These are phyloP conservation scores for Leccinum truebloodii DNA, from an alignment of 768 basidiomycete species.

Conservation along the genomic window DNA sequence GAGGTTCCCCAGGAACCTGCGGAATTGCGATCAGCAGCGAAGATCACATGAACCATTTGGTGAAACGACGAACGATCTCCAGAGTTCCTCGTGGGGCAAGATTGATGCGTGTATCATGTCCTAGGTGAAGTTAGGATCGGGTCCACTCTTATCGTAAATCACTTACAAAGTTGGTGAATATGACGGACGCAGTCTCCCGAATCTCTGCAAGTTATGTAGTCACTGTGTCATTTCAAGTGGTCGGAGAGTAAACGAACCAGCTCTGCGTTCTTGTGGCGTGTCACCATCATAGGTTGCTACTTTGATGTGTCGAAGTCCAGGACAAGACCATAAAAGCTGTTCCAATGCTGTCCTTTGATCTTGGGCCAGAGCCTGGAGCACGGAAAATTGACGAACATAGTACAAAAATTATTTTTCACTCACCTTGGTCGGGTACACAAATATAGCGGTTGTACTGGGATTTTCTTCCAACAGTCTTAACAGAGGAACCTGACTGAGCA, in stretches of 20 bases:
- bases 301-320: conserved; percentile 61
- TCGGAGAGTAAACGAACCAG: conserved; percentile 42
- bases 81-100: conserved; percentile 79
- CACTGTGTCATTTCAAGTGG: background rate
- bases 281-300: conserved; percentile 89
- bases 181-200: conserved; percentile 71
- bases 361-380: conserved; percentile 76
- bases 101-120: conserved; percentile 87
- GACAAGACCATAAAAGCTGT: conserved; percentile 59
- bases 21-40: conserved; percentile 4
- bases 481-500: conserved; percentile 59
- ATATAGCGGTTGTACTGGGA: conserved; percentile 64
- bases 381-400: background rate
- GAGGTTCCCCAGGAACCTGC: conserved; percentile 73
- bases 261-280: conserved; percentile 68
- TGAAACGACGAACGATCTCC: conserved; percentile 59
- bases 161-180: conserved; percentile 88
- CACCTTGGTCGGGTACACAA: conserved; percentile 89
- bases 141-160: background rate
- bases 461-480: conserved; percentile 66
- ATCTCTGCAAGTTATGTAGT: conserved; percentile 45
- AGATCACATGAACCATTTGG: background rate
- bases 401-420: background rate
- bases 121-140: conserved; percentile 36
- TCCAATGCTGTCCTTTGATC: conserved; percentile 77